These are phyloP conservation scores for Alternaria sp. DNA, from an alignment of 2,329 filamentous ascomycete genomes.

Conservation along the genomic window DNA sequence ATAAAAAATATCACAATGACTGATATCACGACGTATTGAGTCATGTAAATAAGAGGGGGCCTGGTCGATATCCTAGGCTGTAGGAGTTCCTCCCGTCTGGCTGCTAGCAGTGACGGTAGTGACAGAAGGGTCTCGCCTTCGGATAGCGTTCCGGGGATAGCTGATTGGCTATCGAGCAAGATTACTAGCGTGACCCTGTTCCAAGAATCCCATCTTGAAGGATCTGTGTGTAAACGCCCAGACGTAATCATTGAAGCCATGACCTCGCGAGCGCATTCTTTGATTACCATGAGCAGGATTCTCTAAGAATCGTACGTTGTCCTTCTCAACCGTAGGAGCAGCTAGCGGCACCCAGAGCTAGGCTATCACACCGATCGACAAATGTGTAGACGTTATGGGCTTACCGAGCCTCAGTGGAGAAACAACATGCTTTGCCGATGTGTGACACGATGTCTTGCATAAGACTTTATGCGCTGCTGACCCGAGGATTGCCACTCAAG, in stretches of 20 bases:
- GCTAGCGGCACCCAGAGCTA: conserved; percentile 5
- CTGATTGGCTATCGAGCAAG: background rate
- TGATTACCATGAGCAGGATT: background rate
- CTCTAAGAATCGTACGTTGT: background rate
- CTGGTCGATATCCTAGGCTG: background rate
- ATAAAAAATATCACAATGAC: background rate
- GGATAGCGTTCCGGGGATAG: conserved; percentile 5
- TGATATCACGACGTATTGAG: background rate
- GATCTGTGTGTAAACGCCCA: background rate
- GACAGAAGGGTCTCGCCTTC: conserved; percentile 5
- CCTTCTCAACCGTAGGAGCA: conserved; percentile 1
- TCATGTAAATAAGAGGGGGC: background rate
- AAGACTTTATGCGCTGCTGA: conserved; percentile 9
- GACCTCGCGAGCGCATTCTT: background rate
- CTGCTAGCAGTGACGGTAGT: background rate
- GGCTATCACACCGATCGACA: conserved; percentile 5
- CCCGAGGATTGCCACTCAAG: conserved; percentile 2
- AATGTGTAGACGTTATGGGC: background rate
- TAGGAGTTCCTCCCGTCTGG: conserved; percentile 4
- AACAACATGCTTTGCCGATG: conserved; percentile 10
- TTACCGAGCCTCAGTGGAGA: conserved; percentile 13
- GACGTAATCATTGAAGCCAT: background rate
- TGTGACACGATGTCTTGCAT: conserved; percentile 17
- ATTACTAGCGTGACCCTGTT: background rate
- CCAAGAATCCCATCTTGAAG: background rate